Evolutionary conservation across 371 early-diverging fungal genomes (phyloP), one percentile per base, ranked within the genome.

Genomic region (Massospora cicadina): DNA sequence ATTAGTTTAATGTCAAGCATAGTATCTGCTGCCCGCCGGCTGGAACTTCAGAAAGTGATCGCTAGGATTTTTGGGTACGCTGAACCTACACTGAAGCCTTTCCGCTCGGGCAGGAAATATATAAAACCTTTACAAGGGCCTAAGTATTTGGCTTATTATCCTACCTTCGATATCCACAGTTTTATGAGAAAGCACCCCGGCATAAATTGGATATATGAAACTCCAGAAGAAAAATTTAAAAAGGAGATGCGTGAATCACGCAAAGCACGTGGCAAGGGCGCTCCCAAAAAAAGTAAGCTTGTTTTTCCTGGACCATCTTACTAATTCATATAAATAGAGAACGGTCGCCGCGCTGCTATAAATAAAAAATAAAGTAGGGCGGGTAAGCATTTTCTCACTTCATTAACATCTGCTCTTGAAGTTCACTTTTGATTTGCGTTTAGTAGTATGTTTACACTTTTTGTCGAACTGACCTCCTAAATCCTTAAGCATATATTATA

Each of bases 291-390:
- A 55, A 26, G 64, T 64, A 64, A n/a, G 27, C 23, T 13, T 3
- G 43, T 43, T 33, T 43, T 23, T 62, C 10, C 13, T 12, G 13
- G 3, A 33, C 12, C 24, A 24, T n/a, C 24, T 62, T 33, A 21
- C 21, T 60, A 12, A 25, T 30, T 26, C 21, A 43, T 33, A 24
- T 23, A 24, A 24, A 23, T 62, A 62, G 62, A 54, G 21, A 31
- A 29, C 26, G 62, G 62, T 17, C 62, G 62, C 43, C 62, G 62
- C 43, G 26, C 26, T 12, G 43, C 62, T 33, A 10, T 62, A 13
- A 62, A 62, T 17, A 62, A 62, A 25, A 62, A 62, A 62, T 62
- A 62, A 62, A n/a, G n/a, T n/a, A n/a, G n/a, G n/a, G n/a, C n/a
- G n/a, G n/a, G n/a, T n/a, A n/a, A n/a, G n/a, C n/a, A n/a, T n/a